phyloP scores from a whole-genome alignment of 768 basidiomycete species.

The Lepiota subincarnata region DNA sequence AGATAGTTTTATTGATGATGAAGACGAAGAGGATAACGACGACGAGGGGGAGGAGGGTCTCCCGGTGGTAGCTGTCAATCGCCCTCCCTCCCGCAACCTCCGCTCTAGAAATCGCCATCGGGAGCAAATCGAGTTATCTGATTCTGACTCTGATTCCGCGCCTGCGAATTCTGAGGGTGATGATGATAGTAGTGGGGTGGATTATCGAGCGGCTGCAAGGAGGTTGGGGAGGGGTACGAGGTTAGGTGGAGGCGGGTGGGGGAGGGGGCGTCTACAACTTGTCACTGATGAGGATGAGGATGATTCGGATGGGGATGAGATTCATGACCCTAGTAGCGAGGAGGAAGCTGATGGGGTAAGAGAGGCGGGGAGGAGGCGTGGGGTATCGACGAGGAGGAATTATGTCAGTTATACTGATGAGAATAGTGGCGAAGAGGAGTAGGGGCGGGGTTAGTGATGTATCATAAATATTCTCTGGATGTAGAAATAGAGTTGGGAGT shows the following conservation, averaged over 20 bases:
- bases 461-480: too few relatives aligned
- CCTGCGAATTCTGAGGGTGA: slow-evolving; percentile 36
- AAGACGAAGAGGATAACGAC: background rate
- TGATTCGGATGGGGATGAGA: background rate
- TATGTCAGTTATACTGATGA: too few relatives aligned
- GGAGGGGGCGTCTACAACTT: too few relatives aligned
- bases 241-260: slow-evolving; percentile 5
- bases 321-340: background rate
- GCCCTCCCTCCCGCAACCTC: slow-evolving; percentile 26
- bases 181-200: slow-evolving; percentile 48
- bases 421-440: too few relatives aligned
- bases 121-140: too few relatives aligned
- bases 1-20: slow-evolving; percentile 9
- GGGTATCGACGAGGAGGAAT: background rate
- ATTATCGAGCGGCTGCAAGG: slow-evolving; percentile 27
- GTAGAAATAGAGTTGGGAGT: too few relatives aligned
- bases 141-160: too few relatives aligned
- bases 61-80: slow-evolving; percentile 29
- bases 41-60: background rate
- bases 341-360: background rate
- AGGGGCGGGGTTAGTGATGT: too few relatives aligned
- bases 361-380: background rate
- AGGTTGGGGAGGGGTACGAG: slow-evolving; percentile 14
- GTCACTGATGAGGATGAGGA: background rate
- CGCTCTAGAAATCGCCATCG: too few relatives aligned